A percentile compares a stretch with the other conserved stretches of the same genome.
Conservation (phyloP, 345 rosid genomes). For the Syzygium oleosum region DNA sequence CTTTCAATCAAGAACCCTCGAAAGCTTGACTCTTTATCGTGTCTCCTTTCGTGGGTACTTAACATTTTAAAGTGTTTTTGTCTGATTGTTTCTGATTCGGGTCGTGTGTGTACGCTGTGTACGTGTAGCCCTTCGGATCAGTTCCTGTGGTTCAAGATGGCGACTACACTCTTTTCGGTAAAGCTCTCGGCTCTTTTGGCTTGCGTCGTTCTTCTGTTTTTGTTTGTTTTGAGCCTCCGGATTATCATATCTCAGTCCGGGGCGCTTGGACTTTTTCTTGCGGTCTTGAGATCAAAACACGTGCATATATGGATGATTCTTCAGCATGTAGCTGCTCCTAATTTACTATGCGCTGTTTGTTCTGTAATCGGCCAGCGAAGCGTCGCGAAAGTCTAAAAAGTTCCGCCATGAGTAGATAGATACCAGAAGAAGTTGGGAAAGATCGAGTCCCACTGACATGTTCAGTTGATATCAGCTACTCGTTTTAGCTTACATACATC, state of each 20-base stretch:
- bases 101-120: background rate
- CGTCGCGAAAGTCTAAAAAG: background rate
- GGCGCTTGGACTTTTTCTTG: background rate
- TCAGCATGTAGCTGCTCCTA: background rate
- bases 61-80: background rate
- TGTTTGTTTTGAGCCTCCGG: background rate
- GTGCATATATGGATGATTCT: background rate
- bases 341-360: background rate
- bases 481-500: background rate
- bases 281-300: background rate
- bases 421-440: background rate
- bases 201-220: background rate
- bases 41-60: background rate
- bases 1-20: background rate
- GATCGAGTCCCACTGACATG: background rate
- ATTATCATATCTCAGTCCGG: background rate
- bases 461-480: background rate
- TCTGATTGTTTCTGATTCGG: background rate
- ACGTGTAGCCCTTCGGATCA: constrained; percentile 56
- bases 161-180: constrained; percentile 59
- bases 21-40: background rate
- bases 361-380: background rate
- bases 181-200: background rate
- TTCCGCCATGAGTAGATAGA: background rate
- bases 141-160: constrained; percentile 68